Conservation (phyloP, 2,329 filamentous ascomycete genomes). For the Trichoderma brevicompactum region DNA sequence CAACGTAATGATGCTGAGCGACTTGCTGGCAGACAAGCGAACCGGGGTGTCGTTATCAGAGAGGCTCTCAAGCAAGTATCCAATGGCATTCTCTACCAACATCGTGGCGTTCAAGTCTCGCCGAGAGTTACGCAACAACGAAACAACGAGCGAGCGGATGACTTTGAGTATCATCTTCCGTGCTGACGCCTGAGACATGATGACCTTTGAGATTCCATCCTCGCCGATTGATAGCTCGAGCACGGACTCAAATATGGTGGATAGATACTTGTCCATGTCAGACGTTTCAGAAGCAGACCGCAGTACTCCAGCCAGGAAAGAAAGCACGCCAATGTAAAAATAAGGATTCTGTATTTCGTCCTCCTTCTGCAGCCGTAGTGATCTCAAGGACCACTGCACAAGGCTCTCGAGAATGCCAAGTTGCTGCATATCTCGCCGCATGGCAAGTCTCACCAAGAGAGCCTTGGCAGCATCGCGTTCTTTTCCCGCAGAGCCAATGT, state of each 20-base stretch:
- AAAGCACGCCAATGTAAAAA: constrained; percentile 76
- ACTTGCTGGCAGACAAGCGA: constrained; percentile 87
- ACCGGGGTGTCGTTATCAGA: constrained; percentile 91
- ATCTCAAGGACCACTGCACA: constrained; percentile 70
- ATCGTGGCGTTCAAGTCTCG: constrained; percentile 51
- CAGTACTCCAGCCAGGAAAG: constrained; percentile 77
- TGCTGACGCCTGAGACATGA: constrained; percentile 75
- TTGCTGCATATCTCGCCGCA: constrained; percentile 85
- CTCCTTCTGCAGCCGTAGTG: constrained; percentile 54
- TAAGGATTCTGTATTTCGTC: constrained; percentile 62
- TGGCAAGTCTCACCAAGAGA: constrained; percentile 78
- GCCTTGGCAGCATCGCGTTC: constrained; percentile 87
- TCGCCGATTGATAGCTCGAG: constrained; percentile 60
- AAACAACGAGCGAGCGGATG: constrained; percentile 72
- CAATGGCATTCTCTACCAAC: constrained; percentile 79
- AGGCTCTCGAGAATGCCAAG: constrained; percentile 71
- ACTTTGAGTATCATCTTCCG: constrained; percentile 85
- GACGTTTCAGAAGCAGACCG: constrained; percentile 71
- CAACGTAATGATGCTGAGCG: constrained; percentile 82
- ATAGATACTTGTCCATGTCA: constrained; percentile 71
- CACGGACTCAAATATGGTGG: constrained; percentile 67
- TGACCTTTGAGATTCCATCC: constrained; percentile 53
- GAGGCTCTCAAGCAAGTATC: constrained; percentile 76
- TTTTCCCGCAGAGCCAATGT: constrained; percentile 77
- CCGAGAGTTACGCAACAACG: constrained; percentile 61